Evolutionary conservation across 2,329 filamentous ascomycete genomes (phyloP), one percentile per base, ranked within the genome.

Genomic region (Pezizomycotina sp.): DNA sequence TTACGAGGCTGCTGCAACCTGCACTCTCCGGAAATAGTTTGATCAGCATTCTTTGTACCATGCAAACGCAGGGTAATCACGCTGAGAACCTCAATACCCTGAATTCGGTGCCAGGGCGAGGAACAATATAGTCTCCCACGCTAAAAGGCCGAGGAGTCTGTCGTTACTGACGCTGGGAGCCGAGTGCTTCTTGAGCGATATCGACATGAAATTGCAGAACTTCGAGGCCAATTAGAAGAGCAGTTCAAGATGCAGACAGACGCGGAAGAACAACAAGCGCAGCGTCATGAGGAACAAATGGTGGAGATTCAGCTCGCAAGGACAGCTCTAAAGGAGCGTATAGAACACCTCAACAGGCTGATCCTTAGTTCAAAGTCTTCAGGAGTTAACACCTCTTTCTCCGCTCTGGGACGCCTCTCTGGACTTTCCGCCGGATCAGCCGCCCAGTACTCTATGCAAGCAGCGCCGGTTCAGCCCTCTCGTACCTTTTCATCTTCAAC

Each of bases 71-170:
- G 18, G 40, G 35, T 6, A 43, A 43, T 10, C 35, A 43, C n/a
- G 18, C 31, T 3, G 89, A 98, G 59, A 95, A 86, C 0, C 61
- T 98, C 36, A 98, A 92, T 55, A 98, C 89, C 0, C 64, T 98
- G 43, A 98, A 52, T 98, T 98, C 54, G 89, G 89, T 2, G 89
- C 84, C 7, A 71, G 89, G 51, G 89, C 89, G 27, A 93, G 92
- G 65, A 98, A 98, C 59, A 98, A 78, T 55, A 92, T 98, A 52
- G 77, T 95, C 54, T 93, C 83, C 50, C 84, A 95, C 59, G 89
- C 89, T 21, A 95, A 93, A 79, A 74, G 54, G 86, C 86, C 5
- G 82, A 92, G 49, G 89, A 95, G 56, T 83, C 86, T 3, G 63
- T 86, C 15, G 27, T 45, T 20, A 76, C 74, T n/a, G 86, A 93